A percentile compares a stretch with the other conserved stretches of the same genome.
phyloP scores from a whole-genome alignment of 73 alveolate species.

The Paraurostyla sp. region DNA sequence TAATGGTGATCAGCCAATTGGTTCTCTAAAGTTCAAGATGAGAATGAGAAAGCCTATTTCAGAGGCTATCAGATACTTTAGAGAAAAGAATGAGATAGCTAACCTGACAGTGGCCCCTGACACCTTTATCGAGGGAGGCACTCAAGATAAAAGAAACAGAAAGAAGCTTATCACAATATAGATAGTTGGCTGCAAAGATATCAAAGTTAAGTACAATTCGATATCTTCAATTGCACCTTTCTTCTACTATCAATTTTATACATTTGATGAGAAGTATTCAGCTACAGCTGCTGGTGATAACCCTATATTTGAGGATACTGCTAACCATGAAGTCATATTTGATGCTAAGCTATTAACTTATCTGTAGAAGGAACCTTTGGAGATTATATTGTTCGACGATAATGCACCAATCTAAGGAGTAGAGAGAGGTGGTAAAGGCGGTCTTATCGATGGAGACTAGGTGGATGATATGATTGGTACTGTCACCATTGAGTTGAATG shows the following conservation, averaged over 20 bases:
- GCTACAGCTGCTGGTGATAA: constrained; percentile 79
- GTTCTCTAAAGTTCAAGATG: constrained; percentile 87
- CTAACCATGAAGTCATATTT: constrained; percentile 74
- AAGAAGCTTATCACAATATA: constrained; percentile 76
- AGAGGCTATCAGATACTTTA: constrained; percentile 87
- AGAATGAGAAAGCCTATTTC: constrained; percentile 94
- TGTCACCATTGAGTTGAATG: constrained; percentile 81
- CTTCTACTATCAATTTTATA: constrained; percentile 91
- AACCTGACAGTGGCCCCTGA: constrained; percentile 68
- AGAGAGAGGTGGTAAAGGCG: constrained; percentile 79
- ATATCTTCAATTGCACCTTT: constrained; percentile 82
- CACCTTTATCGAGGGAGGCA: constrained; percentile 70
- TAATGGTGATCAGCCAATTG: constrained; percentile 61
- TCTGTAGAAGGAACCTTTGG: constrained; percentile 82
- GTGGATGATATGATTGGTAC: constrained; percentile 91
- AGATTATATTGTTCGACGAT: constrained; percentile 89
- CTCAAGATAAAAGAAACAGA: constrained; percentile 66
- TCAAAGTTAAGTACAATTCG: constrained; percentile 47
- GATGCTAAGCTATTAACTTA: constrained; percentile 82
- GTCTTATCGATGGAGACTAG: constrained; percentile 64
- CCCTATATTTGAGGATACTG: constrained; percentile 89
- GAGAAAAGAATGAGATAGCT: constrained; percentile 78
- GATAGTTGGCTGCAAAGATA: constrained; percentile 72
- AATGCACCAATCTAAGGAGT: constrained; percentile 87
- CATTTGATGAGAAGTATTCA: constrained; percentile 84